Conservation (phyloP, 192 early-diverging fungal species). For the Mortierella antarctica region DNA sequence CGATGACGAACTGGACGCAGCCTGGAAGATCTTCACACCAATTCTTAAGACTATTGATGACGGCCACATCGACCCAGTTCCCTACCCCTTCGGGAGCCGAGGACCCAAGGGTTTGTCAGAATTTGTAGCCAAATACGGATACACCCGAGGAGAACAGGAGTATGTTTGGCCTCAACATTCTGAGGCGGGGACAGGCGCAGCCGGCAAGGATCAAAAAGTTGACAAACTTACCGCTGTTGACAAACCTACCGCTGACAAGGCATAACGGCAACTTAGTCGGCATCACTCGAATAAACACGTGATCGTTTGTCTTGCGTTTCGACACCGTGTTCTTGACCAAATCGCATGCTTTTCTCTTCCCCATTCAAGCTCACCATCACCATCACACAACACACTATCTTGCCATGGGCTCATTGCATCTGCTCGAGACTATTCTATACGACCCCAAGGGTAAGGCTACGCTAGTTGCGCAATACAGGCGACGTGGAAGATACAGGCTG, state of each 20-base stretch:
- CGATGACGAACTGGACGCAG: constrained; percentile 91
- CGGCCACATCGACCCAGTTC: constrained; percentile 59
- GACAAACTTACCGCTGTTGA: too few relatives aligned
- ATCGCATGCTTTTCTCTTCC: background rate
- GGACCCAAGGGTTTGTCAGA: constrained; percentile 83
- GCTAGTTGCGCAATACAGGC: background rate
- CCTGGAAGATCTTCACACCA: constrained; percentile 99
- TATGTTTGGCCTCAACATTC: constrained; percentile 63
- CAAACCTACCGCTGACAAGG: background rate
- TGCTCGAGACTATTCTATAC: constrained; percentile 50
- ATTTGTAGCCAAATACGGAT: constrained; percentile 75
- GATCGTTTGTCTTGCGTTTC: background rate
- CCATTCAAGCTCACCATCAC: background rate
- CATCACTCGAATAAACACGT: background rate
- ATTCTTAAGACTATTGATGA: constrained; percentile 85
- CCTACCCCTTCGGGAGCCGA: constrained; percentile 85
- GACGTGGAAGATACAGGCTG: background rate
- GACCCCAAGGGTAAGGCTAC: constrained; percentile 35
- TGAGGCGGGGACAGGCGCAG: constrained; percentile 18
- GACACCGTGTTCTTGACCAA: too few relatives aligned
- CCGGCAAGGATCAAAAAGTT: constrained; percentile 45
- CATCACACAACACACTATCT: background rate
- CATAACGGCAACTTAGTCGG: background rate
- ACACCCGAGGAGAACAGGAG: constrained; percentile 45
- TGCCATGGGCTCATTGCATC: constrained; percentile 14